Conservation (phyloP, 148 eudicot species). For the Fallopia convolvulus region DNA sequence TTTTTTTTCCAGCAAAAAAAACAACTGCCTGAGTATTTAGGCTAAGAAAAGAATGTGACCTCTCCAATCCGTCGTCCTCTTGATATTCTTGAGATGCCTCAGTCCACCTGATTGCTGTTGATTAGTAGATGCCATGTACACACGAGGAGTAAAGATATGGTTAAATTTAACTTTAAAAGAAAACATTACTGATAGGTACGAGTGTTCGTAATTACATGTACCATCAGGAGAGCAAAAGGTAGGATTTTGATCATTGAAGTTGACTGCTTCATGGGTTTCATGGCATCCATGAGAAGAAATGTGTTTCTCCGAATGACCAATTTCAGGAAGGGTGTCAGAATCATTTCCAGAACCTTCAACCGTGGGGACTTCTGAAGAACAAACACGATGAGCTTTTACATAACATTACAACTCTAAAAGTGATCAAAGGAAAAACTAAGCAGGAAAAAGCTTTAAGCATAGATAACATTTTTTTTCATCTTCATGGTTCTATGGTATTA, state of each 20-base stretch:
- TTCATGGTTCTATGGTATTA: neutral
- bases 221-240: constrained; percentile 36
- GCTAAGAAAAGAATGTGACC: constrained; percentile 32
- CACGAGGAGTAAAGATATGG: neutral
- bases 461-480: neutral
- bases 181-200: neutral
- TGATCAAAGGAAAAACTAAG: neutral
- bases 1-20: neutral
- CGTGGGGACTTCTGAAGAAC: neutral
- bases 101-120: constrained; percentile 30
- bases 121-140: constrained; percentile 10
- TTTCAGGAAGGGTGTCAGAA: neutral
- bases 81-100: constrained; percentile 33
- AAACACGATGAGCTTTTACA: neutral
- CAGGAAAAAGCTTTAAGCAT: neutral
- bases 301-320: neutral
- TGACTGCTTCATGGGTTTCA: constrained; percentile 24
- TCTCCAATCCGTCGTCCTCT: constrained; percentile 42
- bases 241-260: constrained; percentile 27
- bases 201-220: constrained; percentile 8
- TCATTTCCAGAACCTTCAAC: constrained; percentile 9
- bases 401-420: neutral
- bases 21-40: neutral
- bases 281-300: neutral
- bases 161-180: neutral